Conservation (phyloP, 176 grass and related monocot genomes). For the Oropetium thomaeum region DNA sequence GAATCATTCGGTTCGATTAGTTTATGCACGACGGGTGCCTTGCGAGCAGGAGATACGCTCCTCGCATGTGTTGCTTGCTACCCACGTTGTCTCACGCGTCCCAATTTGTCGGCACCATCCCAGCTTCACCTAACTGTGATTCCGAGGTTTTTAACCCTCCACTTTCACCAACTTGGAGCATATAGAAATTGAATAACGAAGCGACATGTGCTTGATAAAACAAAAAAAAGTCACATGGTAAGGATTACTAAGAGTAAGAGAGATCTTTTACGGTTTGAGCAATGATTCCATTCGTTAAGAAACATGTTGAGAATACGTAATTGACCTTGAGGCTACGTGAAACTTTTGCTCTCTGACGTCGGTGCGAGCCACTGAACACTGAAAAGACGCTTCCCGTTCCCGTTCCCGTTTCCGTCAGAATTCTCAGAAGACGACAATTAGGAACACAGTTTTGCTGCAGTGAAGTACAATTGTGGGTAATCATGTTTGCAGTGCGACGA, state of each 20-base stretch:
- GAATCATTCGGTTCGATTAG: not conserved
- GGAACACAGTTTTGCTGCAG: not conserved
- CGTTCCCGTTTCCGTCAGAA: too few species aligned
- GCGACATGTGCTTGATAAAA: not conserved
- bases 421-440: slow-evolving; percentile 7
- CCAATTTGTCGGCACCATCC: not conserved
- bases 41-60: not conserved
- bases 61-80: too few species aligned
- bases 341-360: too few species aligned
- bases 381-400: too few species aligned
- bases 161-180: too few species aligned
- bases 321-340: too few species aligned
- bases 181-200: not conserved
- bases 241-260: too few species aligned
- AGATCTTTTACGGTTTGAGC: too few species aligned
- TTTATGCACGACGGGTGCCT: not conserved
- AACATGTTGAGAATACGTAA: too few species aligned
- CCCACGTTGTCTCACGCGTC: not conserved
- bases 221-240: too few species aligned
- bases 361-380: not conserved
- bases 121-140: not conserved
- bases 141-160: not conserved
- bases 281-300: too few species aligned
- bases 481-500: not conserved
- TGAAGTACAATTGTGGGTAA: not conserved